Conservation (phyloP, 345 rosid species). For the Eutrema yunnanense region DNA sequence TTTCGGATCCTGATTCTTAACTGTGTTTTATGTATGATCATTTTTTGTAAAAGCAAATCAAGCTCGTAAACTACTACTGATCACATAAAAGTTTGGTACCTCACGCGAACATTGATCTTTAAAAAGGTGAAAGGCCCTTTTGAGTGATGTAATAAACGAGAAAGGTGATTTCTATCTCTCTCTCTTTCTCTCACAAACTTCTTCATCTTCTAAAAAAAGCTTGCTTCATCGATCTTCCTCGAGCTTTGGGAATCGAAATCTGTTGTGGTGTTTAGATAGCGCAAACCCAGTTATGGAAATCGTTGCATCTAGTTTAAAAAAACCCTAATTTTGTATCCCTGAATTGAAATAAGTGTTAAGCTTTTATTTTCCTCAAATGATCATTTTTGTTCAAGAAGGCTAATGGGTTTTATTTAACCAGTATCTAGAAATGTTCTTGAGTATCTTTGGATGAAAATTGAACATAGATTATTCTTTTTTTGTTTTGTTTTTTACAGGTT, state of each 20-base stretch:
- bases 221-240: background rate
- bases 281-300: background rate
- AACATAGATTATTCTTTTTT: background rate
- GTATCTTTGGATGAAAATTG: background rate
- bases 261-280: background rate
- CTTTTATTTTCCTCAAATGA: background rate
- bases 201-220: background rate
- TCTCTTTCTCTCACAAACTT: background rate
- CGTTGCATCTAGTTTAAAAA: background rate
- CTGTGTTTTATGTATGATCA: background rate
- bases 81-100: background rate
- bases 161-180: constrained; percentile 1
- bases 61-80: background rate
- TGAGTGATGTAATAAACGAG: background rate
- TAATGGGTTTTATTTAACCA: background rate
- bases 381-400: background rate
- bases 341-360: background rate
- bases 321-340: background rate
- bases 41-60: background rate
- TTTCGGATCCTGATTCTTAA: background rate
- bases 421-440: background rate
- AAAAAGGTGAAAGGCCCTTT: background rate
- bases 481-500: background rate
- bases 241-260: background rate
- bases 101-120: background rate